Evolutionary conservation across 176 grass and related monocot species (phyloP).

Genomic region (Echinochloa phyllopogon): DNA sequence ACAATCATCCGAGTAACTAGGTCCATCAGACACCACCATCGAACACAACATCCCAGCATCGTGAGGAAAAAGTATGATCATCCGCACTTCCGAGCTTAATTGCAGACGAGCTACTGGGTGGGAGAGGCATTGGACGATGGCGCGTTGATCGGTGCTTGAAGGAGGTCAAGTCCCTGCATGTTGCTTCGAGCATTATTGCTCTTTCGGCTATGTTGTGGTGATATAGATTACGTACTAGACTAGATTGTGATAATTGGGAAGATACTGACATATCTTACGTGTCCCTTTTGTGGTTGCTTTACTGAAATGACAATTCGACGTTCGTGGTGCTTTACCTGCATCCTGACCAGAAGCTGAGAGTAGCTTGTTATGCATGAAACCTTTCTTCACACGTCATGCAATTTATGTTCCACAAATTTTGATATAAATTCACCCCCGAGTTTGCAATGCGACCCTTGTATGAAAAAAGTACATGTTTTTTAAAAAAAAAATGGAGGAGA

Average conservation of each 20-base stretch:
- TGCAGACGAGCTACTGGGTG: neutral
- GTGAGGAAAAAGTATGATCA: constrained; percentile 11
- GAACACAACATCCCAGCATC: neutral
- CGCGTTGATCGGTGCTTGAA: neutral
- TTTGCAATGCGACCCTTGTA: neutral
- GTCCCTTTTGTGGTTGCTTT: neutral
- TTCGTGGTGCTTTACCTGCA: neutral
- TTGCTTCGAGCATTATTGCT: neutral
- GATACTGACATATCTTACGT: neutral
- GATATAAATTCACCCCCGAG: neutral
- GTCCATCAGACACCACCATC: neutral
- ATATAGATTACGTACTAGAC: neutral
- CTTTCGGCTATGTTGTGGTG: neutral
- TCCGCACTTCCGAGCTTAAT: constrained; percentile 4
- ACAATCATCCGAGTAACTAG: constrained; percentile 46
- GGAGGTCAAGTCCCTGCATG: neutral
- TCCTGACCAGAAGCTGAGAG: neutral
- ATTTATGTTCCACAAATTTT: neutral
- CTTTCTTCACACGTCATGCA: neutral
- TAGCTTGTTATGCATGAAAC: neutral
- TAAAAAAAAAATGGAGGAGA: too few relatives aligned
- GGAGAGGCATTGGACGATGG: neutral
- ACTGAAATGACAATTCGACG: neutral
- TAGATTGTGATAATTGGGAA: neutral
- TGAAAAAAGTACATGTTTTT: too few relatives aligned